phyloP scores from a whole-genome alignment of 768 basidiomycete genomes.

The Termitomyces sp. region DNA sequence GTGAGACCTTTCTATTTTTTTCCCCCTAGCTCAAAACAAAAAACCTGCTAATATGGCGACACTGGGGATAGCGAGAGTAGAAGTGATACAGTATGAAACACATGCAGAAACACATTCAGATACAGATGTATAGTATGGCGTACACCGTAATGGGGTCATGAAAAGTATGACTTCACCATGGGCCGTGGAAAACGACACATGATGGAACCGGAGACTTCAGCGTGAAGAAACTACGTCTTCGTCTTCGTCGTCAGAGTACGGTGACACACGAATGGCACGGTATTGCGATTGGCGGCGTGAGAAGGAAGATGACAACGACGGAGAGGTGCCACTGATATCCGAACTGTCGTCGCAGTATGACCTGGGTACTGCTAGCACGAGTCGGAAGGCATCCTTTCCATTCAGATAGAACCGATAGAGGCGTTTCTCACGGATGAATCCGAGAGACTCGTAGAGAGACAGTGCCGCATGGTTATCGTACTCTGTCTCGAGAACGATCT shows the following conservation, averaged over 20 bases:
- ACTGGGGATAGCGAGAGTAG: neutral
- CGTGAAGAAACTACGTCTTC: constrained; percentile 28
- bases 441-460: constrained; percentile 84
- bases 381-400: constrained; percentile 91
- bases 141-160: neutral
- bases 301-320: constrained; percentile 14
- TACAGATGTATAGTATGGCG: neutral
- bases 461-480: constrained; percentile 87
- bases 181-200: neutral
- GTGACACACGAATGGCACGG: constrained; percentile 38
- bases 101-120: neutral
- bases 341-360: constrained; percentile 29
- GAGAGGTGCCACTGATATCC: constrained; percentile 21
- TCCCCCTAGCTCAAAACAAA: too few relatives aligned
- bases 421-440: constrained; percentile 94
- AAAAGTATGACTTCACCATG: neutral
- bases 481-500: constrained; percentile 97
- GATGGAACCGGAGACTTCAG: constrained; percentile 12
- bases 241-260: constrained; percentile 41
- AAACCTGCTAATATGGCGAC: neutral
- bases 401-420: constrained; percentile 95
- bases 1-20: too few relatives aligned
- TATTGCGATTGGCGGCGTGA: constrained; percentile 22
- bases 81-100: neutral
- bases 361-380: constrained; percentile 58